Conservation (phyloP, 148 eudicot genomes). For the Rhododendron mucronatum region DNA sequence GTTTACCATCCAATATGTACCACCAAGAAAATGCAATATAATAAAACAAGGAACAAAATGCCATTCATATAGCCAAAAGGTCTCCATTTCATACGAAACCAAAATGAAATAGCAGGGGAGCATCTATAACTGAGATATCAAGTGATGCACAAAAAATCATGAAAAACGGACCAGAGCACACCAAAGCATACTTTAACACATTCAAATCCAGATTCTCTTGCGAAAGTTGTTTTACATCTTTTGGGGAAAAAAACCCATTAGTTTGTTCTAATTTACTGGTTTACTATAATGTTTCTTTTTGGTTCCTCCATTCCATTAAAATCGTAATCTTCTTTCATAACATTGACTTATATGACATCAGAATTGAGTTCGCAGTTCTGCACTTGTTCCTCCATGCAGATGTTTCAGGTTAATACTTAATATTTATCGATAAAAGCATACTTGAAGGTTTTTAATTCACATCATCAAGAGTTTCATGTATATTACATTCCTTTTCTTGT, state of each 20-base stretch:
- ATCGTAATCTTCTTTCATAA: background rate
- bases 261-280: background rate
- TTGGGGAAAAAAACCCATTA: background rate
- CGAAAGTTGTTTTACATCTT: background rate
- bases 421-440: background rate
- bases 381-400: background rate
- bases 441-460: background rate
- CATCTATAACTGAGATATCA: background rate
- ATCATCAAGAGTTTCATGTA: background rate
- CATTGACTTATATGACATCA: background rate
- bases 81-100: background rate
- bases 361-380: background rate
- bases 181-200: background rate
- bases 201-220: background rate
- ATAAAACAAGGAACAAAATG: background rate
- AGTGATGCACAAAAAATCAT: no score
- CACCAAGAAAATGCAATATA: background rate
- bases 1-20: background rate
- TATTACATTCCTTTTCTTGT: background rate
- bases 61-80: background rate
- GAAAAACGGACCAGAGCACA: background rate
- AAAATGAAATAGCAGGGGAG: background rate
- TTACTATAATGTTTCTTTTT: background rate
- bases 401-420: background rate
- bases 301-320: background rate